Evolutionary conservation across 1,284 basidiomycete species (phyloP).

Genomic region (Sanghuangporus sanghuang): DNA sequence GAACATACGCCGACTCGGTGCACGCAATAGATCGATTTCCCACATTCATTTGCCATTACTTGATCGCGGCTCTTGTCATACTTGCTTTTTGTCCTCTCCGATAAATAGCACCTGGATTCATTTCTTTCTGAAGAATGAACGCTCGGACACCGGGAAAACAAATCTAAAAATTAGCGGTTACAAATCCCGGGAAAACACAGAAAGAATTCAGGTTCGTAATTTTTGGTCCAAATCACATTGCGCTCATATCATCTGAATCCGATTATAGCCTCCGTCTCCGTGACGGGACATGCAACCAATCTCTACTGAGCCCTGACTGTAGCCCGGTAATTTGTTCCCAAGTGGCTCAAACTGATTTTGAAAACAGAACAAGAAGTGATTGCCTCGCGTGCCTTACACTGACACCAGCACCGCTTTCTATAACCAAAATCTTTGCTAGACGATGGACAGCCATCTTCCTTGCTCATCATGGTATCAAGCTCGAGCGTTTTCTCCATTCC

Average conservation of each 20-base stretch:
- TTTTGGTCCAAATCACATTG: too few species aligned
- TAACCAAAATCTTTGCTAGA: neutral
- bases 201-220: neutral
- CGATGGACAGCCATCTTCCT: neutral
- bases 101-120: neutral
- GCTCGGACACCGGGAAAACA: neutral
- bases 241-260: too few species aligned
- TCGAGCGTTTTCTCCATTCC: neutral
- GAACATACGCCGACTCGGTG: neutral
- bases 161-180: neutral
- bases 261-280: neutral
- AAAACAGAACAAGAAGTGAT: neutral
- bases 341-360: neutral
- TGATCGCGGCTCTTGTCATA: neutral
- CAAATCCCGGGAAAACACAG: neutral
- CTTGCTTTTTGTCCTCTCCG: neutral
- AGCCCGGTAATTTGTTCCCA: neutral
- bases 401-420: neutral
- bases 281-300: neutral
- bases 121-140: neutral
- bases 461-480: neutral
- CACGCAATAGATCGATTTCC: neutral
- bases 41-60: neutral
- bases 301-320: neutral
- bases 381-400: neutral